These are phyloP conservation scores for Colletotrichum destructivum DNA, from an alignment of 2,329 filamentous ascomycete genomes.

Conservation along the genomic window DNA sequence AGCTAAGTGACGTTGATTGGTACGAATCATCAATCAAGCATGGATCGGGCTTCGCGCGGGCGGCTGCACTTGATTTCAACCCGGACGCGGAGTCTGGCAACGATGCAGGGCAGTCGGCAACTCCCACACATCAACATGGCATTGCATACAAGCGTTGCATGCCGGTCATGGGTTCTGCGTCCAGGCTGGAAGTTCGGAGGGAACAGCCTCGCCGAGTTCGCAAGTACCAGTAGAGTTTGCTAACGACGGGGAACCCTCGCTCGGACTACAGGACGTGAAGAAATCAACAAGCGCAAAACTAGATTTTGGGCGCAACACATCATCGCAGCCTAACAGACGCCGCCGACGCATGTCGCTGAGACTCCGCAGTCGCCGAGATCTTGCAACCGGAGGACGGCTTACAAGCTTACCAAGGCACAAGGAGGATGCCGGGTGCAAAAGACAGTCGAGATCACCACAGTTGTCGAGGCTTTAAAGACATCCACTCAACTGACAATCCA, in stretches of 20 bases:
- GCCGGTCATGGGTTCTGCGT: conserved; percentile 13
- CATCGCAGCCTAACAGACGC: conserved; percentile 7
- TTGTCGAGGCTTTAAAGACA: background rate
- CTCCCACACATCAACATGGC: conserved; percentile 12
- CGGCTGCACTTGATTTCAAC: background rate
- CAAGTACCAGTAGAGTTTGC: conserved; percentile 23
- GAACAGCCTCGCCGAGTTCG: conserved; percentile 17
- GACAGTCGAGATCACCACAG: background rate
- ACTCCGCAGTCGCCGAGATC: background rate
- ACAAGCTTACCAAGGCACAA: background rate
- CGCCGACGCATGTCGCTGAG: background rate
- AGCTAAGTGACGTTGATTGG: conserved; percentile 98
- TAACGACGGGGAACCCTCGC: conserved; percentile 25
- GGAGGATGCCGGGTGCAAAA: background rate
- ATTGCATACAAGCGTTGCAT: conserved; percentile 25
- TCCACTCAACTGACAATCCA: background rate
- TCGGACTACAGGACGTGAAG: conserved; percentile 38
- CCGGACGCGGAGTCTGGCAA: conserved; percentile 9
- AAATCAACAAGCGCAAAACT: conserved; percentile 6
- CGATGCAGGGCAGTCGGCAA: conserved; percentile 13
- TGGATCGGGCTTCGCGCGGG: conserved; percentile 17
- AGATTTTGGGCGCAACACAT: conserved; percentile 12
- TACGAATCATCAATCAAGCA: conserved; percentile 62
- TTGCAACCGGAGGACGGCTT: background rate
- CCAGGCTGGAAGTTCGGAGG: conserved; percentile 5